Evolutionary conservation across 768 basidiomycete genomes (phyloP).

Genomic region (Tephrocybe sp.): DNA sequence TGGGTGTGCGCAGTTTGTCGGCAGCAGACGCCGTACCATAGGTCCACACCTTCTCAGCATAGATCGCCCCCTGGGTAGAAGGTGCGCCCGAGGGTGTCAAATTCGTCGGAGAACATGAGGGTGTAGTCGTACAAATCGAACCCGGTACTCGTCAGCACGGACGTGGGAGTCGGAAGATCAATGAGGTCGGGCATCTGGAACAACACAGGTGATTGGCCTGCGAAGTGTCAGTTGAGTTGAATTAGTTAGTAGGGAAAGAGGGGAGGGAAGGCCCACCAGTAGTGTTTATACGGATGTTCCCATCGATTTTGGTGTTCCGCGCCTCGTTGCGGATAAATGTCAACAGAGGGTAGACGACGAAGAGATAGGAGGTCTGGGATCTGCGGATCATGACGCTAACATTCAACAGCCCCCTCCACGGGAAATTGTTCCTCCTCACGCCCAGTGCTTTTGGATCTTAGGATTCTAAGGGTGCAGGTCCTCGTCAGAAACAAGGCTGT

Average conservation of each 20-base stretch:
- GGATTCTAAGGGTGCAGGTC: constrained; percentile 52
- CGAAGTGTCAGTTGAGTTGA: no score
- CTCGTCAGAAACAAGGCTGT: constrained; percentile 22
- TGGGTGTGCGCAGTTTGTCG: no score
- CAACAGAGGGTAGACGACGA: constrained; percentile 73
- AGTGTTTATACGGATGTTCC: constrained; percentile 65
- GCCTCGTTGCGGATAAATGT: constrained; percentile 42
- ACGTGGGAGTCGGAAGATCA: constrained; percentile 67
- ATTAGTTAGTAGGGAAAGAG: constrained; percentile 48
- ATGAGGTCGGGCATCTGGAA: constrained; percentile 61
- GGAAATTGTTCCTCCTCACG: constrained; percentile 32
- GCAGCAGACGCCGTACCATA: constrained; percentile 86
- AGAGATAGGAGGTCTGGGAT: constrained; percentile 61
- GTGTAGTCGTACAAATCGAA: constrained; percentile 72
- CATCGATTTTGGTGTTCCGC: constrained; percentile 46
- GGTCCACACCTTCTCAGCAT: constrained; percentile 68
- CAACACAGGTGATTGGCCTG: constrained; percentile 65
- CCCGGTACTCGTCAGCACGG: constrained; percentile 61
- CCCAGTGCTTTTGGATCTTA: constrained; percentile 51
- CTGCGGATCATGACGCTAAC: constrained; percentile 69
- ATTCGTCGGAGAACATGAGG: no score
- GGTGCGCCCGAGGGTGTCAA: constrained; percentile 54
- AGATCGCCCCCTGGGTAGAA: constrained; percentile 54
- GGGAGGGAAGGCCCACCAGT: constrained; percentile 31
- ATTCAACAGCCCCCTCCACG: constrained; percentile 59